These are phyloP conservation scores for Sugiyamaella valdiviana DNA, from an alignment of 805 yeast genomes.

Conservation along the genomic window DNA sequence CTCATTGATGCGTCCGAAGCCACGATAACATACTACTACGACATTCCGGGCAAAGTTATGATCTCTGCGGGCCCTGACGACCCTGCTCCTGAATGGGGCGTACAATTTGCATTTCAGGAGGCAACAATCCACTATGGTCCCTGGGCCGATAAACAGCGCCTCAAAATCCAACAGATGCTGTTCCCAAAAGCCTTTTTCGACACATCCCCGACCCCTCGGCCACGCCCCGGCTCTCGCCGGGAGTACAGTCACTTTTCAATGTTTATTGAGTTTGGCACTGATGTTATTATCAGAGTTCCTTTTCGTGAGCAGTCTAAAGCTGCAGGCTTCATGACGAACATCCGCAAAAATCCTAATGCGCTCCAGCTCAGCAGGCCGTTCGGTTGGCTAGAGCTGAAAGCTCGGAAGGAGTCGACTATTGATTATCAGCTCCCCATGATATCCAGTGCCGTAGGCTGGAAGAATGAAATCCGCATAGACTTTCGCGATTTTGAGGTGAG, in stretches of 20 bases:
- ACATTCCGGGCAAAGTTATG: conserved; percentile 63
- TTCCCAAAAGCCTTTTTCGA: conserved; percentile 65
- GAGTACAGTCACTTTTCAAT: conserved; percentile 51
- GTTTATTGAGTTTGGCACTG: conserved; percentile 55
- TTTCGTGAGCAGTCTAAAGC: conserved; percentile 82
- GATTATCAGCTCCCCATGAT: conserved; percentile 44
- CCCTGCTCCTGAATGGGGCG: conserved; percentile 52
- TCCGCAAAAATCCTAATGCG: conserved; percentile 29
- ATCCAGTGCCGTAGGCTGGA: conserved; percentile 52
- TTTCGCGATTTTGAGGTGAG: conserved; percentile 57
- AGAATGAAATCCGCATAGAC: conserved; percentile 41
- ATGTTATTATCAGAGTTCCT: conserved; percentile 67
- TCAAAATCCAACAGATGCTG: conserved; percentile 54
- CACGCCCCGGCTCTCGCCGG: conserved; percentile 48
- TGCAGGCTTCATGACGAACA: conserved; percentile 32
- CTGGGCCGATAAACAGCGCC: conserved; percentile 87
- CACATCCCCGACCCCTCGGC: conserved; percentile 37
- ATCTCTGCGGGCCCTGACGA: conserved; percentile 53
- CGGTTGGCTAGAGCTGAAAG: conserved; percentile 85
- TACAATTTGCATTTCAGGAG: conserved; percentile 51
- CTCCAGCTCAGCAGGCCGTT: conserved; percentile 51
- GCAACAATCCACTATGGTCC: conserved; percentile 84
- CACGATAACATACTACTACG: conserved; percentile 58
- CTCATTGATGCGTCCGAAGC: conserved; percentile 56
- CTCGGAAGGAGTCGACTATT: conserved; percentile 48